Evolutionary conservation across 78 protist genomes (phyloP), one percentile per base, ranked within the genome.

Genomic region (Dictyostelium citrinum): DNA sequence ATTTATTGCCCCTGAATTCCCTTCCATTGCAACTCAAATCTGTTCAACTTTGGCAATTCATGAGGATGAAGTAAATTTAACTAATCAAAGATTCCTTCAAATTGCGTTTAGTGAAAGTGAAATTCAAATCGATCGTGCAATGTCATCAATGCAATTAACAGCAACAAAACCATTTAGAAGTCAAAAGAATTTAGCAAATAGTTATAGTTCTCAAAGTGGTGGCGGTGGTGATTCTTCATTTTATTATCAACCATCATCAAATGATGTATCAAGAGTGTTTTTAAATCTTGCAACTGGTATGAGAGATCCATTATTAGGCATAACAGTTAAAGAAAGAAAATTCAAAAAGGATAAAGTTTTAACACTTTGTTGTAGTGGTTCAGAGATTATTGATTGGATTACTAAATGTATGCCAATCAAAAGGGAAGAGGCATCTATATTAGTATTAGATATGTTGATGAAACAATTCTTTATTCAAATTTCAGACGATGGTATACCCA

Each of bases 381-480:
- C 93, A 11, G 93, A 88, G 10, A 37, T 58, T 12, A 58, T 88
- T 35, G 93, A 88, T 46, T 88, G 93, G 93, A 76, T 88, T 33
- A 80, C 43, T 0, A 80, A 55, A 80, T 67, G 46, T 29, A 22
- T 37, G 24, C 46, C 68, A 10, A 67, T 68, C 12, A 33, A 72
- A 9, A 43, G 93, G 7, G 85, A 77, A 20, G 85, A 88, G 0
- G 93, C 93, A 10, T 27, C 55, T 3, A 61, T 14, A 22, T 60
- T 78, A 9, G 93, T 67, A 11, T 60, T 88, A 33, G 85, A 88
- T 27, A 37, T 88, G 64, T 49, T 78, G 24, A 68, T 72, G 20
- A 41, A 58, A 35, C 84, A 88, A 20, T 88, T 88, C 37, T 49
- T 88, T 33, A 27, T 68, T 46, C 72, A 17, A 16, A 8, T 88